Percentiles rank a stretch among this genome's conserved stretches.
Evolutionary conservation across 306 rosid species (phyloP).

Genomic region (Cucumis melo): DNA sequence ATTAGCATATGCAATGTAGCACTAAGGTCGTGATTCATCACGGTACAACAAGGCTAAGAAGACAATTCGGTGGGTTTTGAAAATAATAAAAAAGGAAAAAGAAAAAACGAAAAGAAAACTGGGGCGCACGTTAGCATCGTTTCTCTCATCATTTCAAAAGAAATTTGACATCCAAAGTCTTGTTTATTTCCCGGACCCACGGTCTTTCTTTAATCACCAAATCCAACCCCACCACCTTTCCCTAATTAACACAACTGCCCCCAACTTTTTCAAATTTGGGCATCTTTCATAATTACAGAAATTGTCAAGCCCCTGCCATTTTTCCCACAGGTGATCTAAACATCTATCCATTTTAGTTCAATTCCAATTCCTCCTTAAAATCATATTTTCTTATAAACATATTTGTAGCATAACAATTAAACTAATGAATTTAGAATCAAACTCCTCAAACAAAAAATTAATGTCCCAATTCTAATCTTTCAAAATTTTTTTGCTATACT

Average conservation of each 20-base stretch:
- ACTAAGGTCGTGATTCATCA: accelerated
- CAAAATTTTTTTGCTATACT: no score
- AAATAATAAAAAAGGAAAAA: no score
- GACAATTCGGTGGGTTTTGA: no score
- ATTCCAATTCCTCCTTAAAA: no score
- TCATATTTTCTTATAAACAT: no score
- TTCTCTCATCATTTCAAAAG: neutral
- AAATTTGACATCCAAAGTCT: neutral
- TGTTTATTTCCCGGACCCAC: neutral
- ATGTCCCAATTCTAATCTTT: neutral
- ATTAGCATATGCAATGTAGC: no score
- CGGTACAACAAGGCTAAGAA: no score
- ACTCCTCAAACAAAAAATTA: no score
- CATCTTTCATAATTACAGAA: neutral
- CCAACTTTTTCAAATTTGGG: neutral
- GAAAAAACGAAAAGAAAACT: neutral
- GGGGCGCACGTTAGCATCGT: neutral
- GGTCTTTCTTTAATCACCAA: neutral
- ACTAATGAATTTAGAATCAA: neutral
- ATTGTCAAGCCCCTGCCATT: neutral
- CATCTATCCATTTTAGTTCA: no score
- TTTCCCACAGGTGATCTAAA: neutral
- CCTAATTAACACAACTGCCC: neutral
- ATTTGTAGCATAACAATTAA: neutral
- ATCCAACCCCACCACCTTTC: neutral